phyloP scores from a whole-genome alignment of 176 grass and related monocot species.

The Aegilops tauschii region DNA sequence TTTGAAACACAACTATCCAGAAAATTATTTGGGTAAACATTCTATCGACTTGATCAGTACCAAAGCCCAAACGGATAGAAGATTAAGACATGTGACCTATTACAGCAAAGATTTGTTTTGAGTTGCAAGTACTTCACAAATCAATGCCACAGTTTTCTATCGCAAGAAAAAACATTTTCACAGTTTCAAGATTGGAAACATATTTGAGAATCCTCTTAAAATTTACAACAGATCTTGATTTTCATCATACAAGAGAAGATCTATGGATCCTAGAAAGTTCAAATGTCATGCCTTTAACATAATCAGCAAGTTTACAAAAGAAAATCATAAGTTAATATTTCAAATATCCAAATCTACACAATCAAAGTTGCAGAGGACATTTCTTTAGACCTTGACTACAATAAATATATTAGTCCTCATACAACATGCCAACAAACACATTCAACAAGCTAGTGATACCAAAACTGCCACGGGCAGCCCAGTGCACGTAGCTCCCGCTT shows the following conservation, averaged over 20 bases:
- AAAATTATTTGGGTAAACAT: not conserved
- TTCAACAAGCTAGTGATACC: not conserved
- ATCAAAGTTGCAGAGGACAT: too few species aligned
- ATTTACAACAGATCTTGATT: too few species aligned
- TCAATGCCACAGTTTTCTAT: too few species aligned
- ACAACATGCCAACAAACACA: not conserved
- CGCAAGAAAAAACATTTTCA: too few species aligned
- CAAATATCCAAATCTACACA: not conserved
- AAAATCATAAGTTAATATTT: not conserved
- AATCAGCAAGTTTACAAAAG: not conserved
- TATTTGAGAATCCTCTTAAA: too few species aligned
- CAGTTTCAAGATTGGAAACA: too few species aligned
- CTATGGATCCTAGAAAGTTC: too few species aligned
- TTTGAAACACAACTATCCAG: not conserved
- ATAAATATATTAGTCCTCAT: not conserved
- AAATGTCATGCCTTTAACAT: too few species aligned
- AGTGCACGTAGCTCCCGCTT: too few species aligned
- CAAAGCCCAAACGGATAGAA: not conserved
- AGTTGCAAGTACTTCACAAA: too few species aligned
- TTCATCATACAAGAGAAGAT: too few species aligned
- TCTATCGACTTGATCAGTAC: not conserved
- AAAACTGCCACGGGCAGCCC: not conserved
- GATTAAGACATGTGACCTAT: not conserved
- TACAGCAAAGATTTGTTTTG: not conserved
- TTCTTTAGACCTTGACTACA: not conserved